phyloP scores from a whole-genome alignment of 345 rosid species.

The Euphorbia tirucalli region DNA sequence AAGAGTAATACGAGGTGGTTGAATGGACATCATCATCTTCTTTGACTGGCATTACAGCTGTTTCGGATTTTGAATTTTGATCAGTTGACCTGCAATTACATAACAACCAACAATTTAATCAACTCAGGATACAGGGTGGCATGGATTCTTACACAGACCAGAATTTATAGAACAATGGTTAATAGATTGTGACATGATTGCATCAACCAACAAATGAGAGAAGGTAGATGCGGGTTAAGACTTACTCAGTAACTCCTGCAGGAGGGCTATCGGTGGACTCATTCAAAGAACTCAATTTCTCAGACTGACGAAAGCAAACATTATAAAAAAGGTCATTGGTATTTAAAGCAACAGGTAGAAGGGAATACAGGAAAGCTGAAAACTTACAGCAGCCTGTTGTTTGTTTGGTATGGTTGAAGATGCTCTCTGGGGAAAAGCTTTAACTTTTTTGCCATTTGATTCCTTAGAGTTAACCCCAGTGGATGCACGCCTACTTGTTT shows the following conservation, averaged over 20 bases:
- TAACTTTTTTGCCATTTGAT: constrained; percentile 21
- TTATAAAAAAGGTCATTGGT: too few species aligned
- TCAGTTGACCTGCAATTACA: constrained; percentile 51
- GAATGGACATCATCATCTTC: constrained; percentile 86
- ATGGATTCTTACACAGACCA: too few species aligned
- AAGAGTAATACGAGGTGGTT: constrained; percentile 64
- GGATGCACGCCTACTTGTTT: constrained; percentile 27
- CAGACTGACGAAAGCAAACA: too few species aligned
- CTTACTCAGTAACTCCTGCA: constrained; percentile 49
- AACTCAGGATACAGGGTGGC: too few species aligned
- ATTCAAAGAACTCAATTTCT: too few species aligned
- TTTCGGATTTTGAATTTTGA: constrained; percentile 40
- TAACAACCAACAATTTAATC: background rate
- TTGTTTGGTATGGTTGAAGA: constrained; percentile 35
- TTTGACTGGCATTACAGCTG: constrained; percentile 40
- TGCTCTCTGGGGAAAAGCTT: constrained; percentile 29
- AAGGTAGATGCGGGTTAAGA: too few species aligned
- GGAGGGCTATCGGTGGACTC: constrained; percentile 31
- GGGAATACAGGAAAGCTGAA: too few species aligned
- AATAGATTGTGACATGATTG: background rate
- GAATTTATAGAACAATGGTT: too few species aligned
- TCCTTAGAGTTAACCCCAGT: constrained; percentile 33
- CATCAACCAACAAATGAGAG: background rate
- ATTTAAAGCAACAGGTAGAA: too few species aligned
- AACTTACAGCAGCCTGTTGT: constrained; percentile 43